Base-by-base conservation (phyloP, 306 rosid genomes). In the Herpetospermum pedunculosum region DNA sequence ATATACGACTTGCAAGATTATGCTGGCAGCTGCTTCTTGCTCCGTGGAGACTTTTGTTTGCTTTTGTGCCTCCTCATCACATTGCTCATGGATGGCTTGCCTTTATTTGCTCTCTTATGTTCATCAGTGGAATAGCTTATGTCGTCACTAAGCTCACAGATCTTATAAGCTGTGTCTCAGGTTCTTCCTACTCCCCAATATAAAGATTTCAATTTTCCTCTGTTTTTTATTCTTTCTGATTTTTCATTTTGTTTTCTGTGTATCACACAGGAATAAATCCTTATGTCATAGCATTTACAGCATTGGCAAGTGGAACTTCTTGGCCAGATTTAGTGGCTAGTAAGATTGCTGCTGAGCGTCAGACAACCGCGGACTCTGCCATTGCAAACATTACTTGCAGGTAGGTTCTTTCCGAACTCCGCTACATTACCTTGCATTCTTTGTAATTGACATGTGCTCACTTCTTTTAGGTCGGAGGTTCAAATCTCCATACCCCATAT, bases 311-410 rank as follows among this genome's bases (percentile, higher is more conserved):
- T 74, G 98, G 97, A 83, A 94, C 97, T 82, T 94, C 98, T 5
- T 91, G 98, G 98, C 98, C 97, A 6, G 98, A 94, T 83, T 90
- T 94, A 79, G 98, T 94, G 76, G 98, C 98, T 5, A 94, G 98
- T 81, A 94, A 83, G 91, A 94, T 94, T 79, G 98, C 98, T 75
- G 95, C 96, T 38, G 91, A 94, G 84, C 98, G 98, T 50, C 98
- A 91, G 84, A 54, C 79, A 74, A 94, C 96, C 10, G 98, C 98
- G 4, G 97, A 94, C 75, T 94, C 98, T 19, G 97, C 98, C 74
- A 91, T 94, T 77, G 98, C 98, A 75, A 94, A 94, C 81, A 94
- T 94, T 77, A 94, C 97, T 67, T 94, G 98, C 98, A 94, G 98
- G 98, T 94, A 28, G 30, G 30, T 37, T 19, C 81, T 62, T 49